Evolutionary conservation across 2,329 filamentous ascomycete genomes (phyloP).

Genomic region (Aureobasidium sp.): DNA sequence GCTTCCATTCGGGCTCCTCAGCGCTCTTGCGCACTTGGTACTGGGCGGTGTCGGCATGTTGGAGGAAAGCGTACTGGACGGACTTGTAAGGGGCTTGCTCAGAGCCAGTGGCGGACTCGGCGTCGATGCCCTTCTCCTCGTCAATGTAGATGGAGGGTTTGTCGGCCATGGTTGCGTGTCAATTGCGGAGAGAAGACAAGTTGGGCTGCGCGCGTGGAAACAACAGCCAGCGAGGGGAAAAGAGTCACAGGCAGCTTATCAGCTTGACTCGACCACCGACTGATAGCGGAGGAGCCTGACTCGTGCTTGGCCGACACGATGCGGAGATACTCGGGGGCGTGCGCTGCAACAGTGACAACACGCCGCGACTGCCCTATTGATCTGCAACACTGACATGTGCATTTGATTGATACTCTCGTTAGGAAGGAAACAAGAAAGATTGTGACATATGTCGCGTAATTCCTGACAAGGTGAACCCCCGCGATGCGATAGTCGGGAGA

Average conservation of each 20-base stretch:
- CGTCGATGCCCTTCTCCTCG: slow-evolving; percentile 66
- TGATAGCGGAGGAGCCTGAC: background rate
- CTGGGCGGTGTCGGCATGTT: slow-evolving; percentile 54
- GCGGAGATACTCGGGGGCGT: background rate
- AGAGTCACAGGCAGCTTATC: slow-evolving; percentile 6
- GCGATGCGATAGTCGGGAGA: background rate
- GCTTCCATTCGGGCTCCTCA: slow-evolving; percentile 66
- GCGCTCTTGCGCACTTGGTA: slow-evolving; percentile 63
- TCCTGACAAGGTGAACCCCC: background rate
- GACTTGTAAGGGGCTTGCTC: slow-evolving; percentile 74
- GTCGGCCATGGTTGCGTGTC: slow-evolving; percentile 24
- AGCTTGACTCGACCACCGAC: background rate
- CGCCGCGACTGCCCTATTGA: background rate
- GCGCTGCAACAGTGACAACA: background rate
- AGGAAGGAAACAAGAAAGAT: background rate
- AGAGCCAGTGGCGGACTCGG: slow-evolving; percentile 35
- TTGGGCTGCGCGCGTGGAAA: no score
- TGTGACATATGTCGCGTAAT: background rate
- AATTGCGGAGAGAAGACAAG: background rate
- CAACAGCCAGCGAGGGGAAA: slow-evolving; percentile 1
- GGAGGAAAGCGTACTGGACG: slow-evolving; percentile 68
- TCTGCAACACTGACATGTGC: background rate
- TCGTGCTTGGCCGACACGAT: background rate
- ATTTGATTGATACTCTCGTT: background rate
- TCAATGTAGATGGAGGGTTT: slow-evolving; percentile 62